Base-by-base conservation (phyloP, 192 early-diverging fungal genomes). In the Coemansia erecta region DNA sequence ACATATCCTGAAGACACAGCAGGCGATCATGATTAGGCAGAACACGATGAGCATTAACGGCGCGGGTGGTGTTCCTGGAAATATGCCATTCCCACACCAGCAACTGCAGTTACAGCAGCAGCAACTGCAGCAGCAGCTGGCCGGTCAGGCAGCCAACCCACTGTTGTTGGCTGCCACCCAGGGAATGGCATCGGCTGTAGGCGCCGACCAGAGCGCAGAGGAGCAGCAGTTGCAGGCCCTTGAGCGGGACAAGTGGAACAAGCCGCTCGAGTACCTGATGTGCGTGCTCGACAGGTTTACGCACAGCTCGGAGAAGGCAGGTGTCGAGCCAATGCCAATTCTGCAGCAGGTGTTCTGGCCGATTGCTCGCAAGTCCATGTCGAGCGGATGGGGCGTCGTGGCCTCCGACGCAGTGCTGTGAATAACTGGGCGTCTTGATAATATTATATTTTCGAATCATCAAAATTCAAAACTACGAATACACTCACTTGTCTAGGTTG, bases 321-420 rank as follows among this genome's bases (percentile, higher is more conserved):
- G 77, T 4, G 53, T 73, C 40, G 77, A 80, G 58, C 66, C 67
- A 17, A 40, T 63, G 43, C 70, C 77, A 21, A 70, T 80, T 46
- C 58, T 80, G 56, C 70, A 80, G 54, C 77, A 80, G 66, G 71
- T 71, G 23, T 80, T 80, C 28, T 69, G 77, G 67, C 71, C 77
- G 8, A 66, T 80, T 26, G 69, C 75, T 14, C 65, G 65, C 58
- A 71, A 72, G 47, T 62, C 75, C 11, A 68, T 71, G 68, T 53
- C 64, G 7, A 68, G 65, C 55, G 58, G 69, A 28, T 77, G 68
- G 68, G 75, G 74, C 39, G 62, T 68, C 4, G 60, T 77, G 19
- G 64, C 75, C 19, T 58, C 69, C 1, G 75, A 77, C 37, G 69
- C 75, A 0, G 69, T 77, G 0, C 58, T 71, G 26, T 77, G 60